Base-by-base conservation (phyloP, 495 filamentous ascomycete genomes). In the Penicillium alfredii region DNA sequence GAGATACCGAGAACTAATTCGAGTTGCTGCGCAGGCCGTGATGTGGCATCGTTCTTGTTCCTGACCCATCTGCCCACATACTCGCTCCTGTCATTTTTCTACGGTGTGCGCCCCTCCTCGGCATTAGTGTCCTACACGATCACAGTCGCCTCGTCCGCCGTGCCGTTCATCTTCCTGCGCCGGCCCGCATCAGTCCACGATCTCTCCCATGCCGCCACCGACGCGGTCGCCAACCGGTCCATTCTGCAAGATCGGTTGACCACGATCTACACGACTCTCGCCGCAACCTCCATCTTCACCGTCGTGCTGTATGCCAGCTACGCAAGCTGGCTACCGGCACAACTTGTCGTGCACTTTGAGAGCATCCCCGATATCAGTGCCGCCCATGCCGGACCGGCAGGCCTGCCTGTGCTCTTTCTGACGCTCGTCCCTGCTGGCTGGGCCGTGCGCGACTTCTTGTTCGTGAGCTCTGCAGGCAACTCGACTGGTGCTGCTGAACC, bases 81-180 rank as follows among this genome's bases (percentile, higher is more conserved):
- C 44, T 78, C 77, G 42, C 78, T 95, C 29, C 65, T 88, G 21
- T 66, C 64, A 16, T 75, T 73, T 46, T 93, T 89, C 70, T 94
- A 90, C 69, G 53, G 61, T 10, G 66, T 88, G 35, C 70, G 74
- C 4, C 65, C 73, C 6, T 60, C 58, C 30, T 78, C 84, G 6
- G 60, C 77, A 12, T 45, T 74, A 25, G 53, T 68, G 11, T 74
- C 74, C 17, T 73, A 83, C 38, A 47, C 53, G 6, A 80, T 88
- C 45, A 82, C 86, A 37, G 55, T 83, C 30, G 44, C 80, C 44
- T 73, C 85, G 6, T 77, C 74, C 13, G 76, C 73, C 30, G 51
- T 86, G 25, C 86, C 88, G 4, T 85, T 90, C 56, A 60, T 69
- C 27, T 71, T 87, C 30, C 62, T 92, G 13, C 82, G 84, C 19